Evolutionary conservation across 2,329 filamentous ascomycete genomes (phyloP).

Genomic region (Pseudogymnoascus sp.): DNA sequence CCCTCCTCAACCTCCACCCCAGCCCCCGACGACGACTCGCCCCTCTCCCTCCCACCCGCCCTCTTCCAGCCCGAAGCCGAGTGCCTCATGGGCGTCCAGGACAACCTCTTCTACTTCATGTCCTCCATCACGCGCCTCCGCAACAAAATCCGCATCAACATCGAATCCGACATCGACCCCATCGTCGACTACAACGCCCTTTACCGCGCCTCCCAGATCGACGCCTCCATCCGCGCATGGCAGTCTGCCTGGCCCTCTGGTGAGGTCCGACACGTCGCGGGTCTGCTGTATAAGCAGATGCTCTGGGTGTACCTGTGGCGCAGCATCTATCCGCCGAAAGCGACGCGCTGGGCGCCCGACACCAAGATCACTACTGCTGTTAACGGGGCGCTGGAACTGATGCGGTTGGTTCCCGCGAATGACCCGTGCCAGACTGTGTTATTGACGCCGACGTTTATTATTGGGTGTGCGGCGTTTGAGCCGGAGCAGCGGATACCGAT

Average conservation of each 20-base stretch:
- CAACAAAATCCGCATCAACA: conserved; percentile 62
- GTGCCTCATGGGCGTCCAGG: conserved; percentile 69
- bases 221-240: conserved; percentile 67
- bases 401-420: conserved; percentile 46
- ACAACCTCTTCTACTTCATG: conserved; percentile 72
- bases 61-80: conserved; percentile 19
- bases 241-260: conserved; percentile 48
- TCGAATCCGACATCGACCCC: conserved; percentile 53
- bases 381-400: conserved; percentile 45
- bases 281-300: conserved; percentile 55
- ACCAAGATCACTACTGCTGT: conserved; percentile 45
- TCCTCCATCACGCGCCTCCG: conserved; percentile 71
- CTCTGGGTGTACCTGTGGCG: conserved; percentile 57
- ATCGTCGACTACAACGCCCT: conserved; percentile 65
- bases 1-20: not conserved
- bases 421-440: conserved; percentile 45
- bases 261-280: conserved; percentile 45
- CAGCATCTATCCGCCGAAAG: conserved; percentile 48
- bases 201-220: conserved; percentile 66
- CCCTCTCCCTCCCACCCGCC: conserved; percentile 16
- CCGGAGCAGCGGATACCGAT: not conserved
- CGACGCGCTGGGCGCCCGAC: conserved; percentile 31
- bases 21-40: not conserved
- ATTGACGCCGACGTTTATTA: conserved; percentile 10
- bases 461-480: not conserved